Base-by-base conservation (phyloP, 768 basidiomycete species). In the Baorangia bicolor region DNA sequence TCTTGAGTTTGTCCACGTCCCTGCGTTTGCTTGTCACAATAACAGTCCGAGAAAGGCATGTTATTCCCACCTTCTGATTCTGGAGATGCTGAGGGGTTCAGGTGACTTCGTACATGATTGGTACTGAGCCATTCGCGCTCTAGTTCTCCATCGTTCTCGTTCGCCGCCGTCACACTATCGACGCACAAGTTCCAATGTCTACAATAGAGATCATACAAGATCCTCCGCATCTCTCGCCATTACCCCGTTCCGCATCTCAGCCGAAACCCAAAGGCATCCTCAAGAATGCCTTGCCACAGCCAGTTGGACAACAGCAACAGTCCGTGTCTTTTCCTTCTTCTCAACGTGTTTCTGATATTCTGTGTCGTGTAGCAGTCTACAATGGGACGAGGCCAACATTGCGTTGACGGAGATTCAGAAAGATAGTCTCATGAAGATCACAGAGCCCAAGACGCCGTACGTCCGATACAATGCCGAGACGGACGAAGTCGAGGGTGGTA, bases 361-460 rank as follows among this genome's bases (percentile, higher is more conserved):
- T 9, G 31, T 39, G 28, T 42, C 35, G 0, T 56, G 9, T 51
- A 79, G 81, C 61, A 94, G 87, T 64, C 68, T 97, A 65, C 90
- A 92, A 67, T 98, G 94, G 94, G 95, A 98, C 67, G 94, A 98
- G 66, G 91, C 85, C 69, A 98, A 97, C 68, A 79, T 98, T 34
- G 91, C 92, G 25, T 72, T 91, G 65, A 97, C 94, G 1, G 94
- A 98, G 73, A 86, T 93, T 61, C 85, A 90, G 79, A 96, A 96
- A 73, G 94, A 96, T 66, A 94, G 92, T 60, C 77, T 94, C 68
- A 98, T 97, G 94, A 98, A 97, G 83, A 98, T 98, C 67, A 94
- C 92, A 3, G 94, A 98, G 67, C 94, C 94, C 50, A 98, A 98
- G 81, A 98, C 94, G 11, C 94, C 94, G 2, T 98, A 90, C 73